Percentiles rank a stretch among this genome's conserved stretches.
These are phyloP conservation scores for Diplodia mutila DNA, from an alignment of 2,329 filamentous ascomycete genomes.

Conservation along the genomic window DNA sequence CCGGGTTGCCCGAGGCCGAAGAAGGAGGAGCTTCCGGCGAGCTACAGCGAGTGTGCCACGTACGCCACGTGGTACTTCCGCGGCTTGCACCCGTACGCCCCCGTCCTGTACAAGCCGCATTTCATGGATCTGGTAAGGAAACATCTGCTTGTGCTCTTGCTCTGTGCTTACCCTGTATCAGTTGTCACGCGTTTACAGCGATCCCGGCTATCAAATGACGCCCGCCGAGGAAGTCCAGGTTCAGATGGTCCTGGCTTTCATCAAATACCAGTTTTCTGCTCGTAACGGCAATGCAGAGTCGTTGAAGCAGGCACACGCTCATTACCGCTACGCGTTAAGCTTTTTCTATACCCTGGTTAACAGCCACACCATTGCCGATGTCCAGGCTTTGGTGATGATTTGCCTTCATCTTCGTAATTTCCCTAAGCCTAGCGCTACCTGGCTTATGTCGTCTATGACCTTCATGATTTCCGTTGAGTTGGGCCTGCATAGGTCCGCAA, in stretches of 20 bases:
- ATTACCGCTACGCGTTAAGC: constrained; percentile 76
- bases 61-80: constrained; percentile 78
- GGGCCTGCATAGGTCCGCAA: constrained; percentile 73
- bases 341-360: constrained; percentile 68
- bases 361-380: constrained; percentile 65
- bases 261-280: constrained; percentile 76
- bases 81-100: constrained; percentile 71
- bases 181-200: constrained; percentile 66
- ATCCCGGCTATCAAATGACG: constrained; percentile 64
- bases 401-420: constrained; percentile 74
- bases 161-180: constrained; percentile 14
- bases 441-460: constrained; percentile 67
- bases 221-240: constrained; percentile 70
- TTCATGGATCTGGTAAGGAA: constrained; percentile 68
- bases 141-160: not conserved
- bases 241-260: constrained; percentile 78
- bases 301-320: constrained; percentile 70
- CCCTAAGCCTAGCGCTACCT: constrained; percentile 76
- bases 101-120: constrained; percentile 75
- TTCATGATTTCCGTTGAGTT: constrained; percentile 73
- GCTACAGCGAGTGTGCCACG: constrained; percentile 25
- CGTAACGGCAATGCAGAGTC: constrained; percentile 63
- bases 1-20: constrained; percentile 6
- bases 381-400: constrained; percentile 75
- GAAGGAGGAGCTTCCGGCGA: constrained; percentile 24